A percentile compares a stretch with the other conserved stretches of the same genome.
These are phyloP conservation scores for Coemansia umbellata DNA, from an alignment of 192 early-diverging fungal species.

Conservation along the genomic window DNA sequence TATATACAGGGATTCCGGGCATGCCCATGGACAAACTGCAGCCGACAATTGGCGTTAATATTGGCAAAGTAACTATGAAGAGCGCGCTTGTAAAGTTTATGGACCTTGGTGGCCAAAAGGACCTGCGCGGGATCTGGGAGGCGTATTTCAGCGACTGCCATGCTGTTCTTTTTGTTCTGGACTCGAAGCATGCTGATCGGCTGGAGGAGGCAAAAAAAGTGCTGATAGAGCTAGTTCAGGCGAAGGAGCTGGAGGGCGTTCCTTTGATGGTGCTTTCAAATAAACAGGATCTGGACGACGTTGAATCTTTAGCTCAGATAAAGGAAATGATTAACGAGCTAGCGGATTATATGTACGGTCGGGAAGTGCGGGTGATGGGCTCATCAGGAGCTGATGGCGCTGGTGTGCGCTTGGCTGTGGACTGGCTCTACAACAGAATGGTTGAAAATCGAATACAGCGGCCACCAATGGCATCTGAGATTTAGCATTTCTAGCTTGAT, in stretches of 20 bases:
- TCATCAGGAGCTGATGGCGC: constrained; percentile 49
- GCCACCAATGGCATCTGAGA: neutral
- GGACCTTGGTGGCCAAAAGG: constrained; percentile 91
- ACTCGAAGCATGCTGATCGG: constrained; percentile 67
- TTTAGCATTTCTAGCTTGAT: too few relatives aligned
- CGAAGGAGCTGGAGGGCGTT: constrained; percentile 71
- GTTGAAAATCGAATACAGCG: constrained; percentile 60
- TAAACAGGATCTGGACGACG: constrained; percentile 81
- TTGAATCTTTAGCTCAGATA: constrained; percentile 70
- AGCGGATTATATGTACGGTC: constrained; percentile 74
- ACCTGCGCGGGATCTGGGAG: constrained; percentile 87
- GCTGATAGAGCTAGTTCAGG: constrained; percentile 55
- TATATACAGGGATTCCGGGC: constrained; percentile 67
- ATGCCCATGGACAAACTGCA: constrained; percentile 85
- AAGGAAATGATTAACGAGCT: constrained; percentile 91
- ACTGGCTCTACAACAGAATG: constrained; percentile 84
- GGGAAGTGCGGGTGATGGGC: constrained; percentile 81
- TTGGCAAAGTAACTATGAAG: constrained; percentile 49
- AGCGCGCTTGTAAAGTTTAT: constrained; percentile 70
- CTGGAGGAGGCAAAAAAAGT: constrained; percentile 50
- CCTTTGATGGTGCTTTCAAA: constrained; percentile 93
- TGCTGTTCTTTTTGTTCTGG: constrained; percentile 90
- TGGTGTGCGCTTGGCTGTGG: constrained; percentile 82
- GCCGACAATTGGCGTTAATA: constrained; percentile 93
- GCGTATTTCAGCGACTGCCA: constrained; percentile 93